Conservation (phyloP, 2,329 filamentous ascomycete species). For the Hyphodiscus sp. region DNA sequence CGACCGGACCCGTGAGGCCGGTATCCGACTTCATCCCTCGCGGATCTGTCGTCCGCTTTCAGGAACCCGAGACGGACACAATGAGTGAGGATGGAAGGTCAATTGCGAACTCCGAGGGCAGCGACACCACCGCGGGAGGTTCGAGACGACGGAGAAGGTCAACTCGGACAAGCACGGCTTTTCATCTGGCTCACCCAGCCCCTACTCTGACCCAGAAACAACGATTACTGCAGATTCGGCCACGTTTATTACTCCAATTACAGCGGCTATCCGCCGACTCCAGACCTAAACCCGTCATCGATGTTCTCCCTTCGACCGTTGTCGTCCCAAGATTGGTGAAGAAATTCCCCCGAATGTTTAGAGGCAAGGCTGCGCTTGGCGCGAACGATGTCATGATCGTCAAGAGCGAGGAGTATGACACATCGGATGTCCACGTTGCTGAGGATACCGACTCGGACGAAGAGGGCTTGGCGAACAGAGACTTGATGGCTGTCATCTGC, state of each 20-base stretch:
- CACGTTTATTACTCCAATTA: constrained; percentile 64
- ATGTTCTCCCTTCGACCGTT: constrained; percentile 66
- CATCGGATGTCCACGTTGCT: constrained; percentile 44
- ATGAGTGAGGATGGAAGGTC: constrained; percentile 30
- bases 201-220: constrained; percentile 53
- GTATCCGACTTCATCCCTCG: constrained; percentile 21
- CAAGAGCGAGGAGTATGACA: constrained; percentile 60
- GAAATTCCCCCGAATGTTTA: constrained; percentile 57
- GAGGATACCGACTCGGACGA: constrained; percentile 46
- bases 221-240: constrained; percentile 53
- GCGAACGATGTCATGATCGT: constrained; percentile 66
- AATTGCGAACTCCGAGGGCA: constrained; percentile 26
- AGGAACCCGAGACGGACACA: constrained; percentile 23
- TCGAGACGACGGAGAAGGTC: constrained; percentile 37
- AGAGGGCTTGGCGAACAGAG: constrained; percentile 41
- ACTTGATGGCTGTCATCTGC: constrained; percentile 65
- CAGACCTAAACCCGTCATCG: constrained; percentile 61
- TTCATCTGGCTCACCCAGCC: constrained; percentile 61
- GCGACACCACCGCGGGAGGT: constrained; percentile 17
- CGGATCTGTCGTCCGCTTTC: constrained; percentile 24
- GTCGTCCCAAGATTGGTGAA: constrained; percentile 53
- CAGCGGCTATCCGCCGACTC: constrained; percentile 56
- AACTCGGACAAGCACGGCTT: constrained; percentile 53
- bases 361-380: constrained; percentile 56
- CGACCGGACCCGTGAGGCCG: constrained; percentile 13